Base-by-base conservation (phyloP, 2,329 filamentous ascomycete genomes). In the Emergomyces orientalis region DNA sequence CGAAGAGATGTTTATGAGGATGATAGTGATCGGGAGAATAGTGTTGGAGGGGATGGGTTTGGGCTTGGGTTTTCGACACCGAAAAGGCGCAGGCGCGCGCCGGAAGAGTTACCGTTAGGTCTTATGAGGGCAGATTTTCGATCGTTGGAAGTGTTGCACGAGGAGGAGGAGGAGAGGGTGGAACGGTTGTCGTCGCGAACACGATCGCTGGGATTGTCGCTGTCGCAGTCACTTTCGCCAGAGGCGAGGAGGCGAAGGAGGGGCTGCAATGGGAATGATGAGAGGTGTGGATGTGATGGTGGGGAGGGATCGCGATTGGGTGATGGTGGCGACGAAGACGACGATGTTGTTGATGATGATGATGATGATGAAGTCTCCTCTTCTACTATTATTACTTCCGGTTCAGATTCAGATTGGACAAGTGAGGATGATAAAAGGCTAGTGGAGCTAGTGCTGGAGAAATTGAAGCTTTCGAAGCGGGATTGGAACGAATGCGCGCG, bases 401-500 rank as follows among this genome's bases (percentile, higher is more conserved):
- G 32, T 32, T 7, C 32, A 3, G 3, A 32, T 32, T 32, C 63
- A 62, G 69, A 65, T 19, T 80, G 77, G 77, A 71, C 74, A 7
- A 66, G 71, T 4, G 73, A 75, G 43, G 77, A 79, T 65, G 78
- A 80, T 63, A 71, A 73, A 52, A 70, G 71, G 13, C 71, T 80
- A 39, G 72, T 80, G 37, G 72, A 77, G 56, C 66, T 78, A 3
- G 77, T 80, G 9, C 74, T 80, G 1, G 74, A 76, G 41, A 79
- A 78, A 61, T 71, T 80, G 34, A 72, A 74, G 34, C 72, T 80
- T 5, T 77, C 77, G 34, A 72, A 74, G 59, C 69, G 70, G 59
- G 76, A 79, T 59, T 79, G 77, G 78, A 74, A 76, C 32, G 78
- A 79, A 34, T 80, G 77, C 66, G 78, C 78, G 27, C 71, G 72